Percentiles rank a stretch among this genome's conserved stretches.
Conservation (phyloP, 805 yeast species). For the Ogataea chonburiensis region DNA sequence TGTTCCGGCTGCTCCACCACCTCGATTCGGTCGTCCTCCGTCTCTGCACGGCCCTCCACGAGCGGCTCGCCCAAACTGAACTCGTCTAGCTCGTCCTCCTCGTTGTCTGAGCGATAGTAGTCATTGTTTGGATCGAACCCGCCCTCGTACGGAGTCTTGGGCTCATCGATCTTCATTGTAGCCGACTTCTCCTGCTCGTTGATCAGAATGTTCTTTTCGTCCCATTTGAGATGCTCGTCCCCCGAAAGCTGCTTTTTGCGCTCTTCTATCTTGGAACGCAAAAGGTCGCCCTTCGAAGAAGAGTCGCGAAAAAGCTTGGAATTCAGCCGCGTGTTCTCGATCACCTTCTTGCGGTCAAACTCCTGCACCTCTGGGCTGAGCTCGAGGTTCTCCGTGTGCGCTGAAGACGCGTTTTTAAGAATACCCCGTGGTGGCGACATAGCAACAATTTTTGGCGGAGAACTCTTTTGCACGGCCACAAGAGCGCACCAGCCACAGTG, state of each 20-base stretch:
- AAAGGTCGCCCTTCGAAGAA: conserved; percentile 41
- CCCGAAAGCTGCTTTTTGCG: conserved; percentile 28
- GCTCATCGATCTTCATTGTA: conserved; percentile 87
- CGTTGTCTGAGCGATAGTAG: conserved; percentile 70
- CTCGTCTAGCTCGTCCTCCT: conserved; percentile 40
- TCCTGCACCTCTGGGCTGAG: conserved; percentile 18
- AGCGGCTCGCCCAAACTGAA: conserved; percentile 37
- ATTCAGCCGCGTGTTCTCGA: conserved; percentile 74
- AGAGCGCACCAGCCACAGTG: too few species aligned
- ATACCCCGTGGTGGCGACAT: conserved; percentile 32
- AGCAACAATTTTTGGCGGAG: conserved; percentile 1
- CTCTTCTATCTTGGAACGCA: conserved; percentile 45
- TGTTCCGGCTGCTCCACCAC: conserved; percentile 17
- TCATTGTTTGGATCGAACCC: conserved; percentile 83
- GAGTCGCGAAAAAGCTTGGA: conserved; percentile 43
- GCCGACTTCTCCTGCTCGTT: conserved; percentile 72
- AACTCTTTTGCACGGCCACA: conserved; percentile 1
- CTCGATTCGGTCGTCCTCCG: conserved; percentile 19
- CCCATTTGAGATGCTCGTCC: conserved; percentile 70
- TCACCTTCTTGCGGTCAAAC: conserved; percentile 62
- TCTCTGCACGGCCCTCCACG: conserved; percentile 17
- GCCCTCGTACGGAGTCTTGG: conserved; percentile 93
- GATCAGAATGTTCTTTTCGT: conserved; percentile 69
- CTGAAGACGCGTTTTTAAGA: conserved; percentile 31
- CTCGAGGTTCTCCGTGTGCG: conserved; percentile 25